phyloP scores from a whole-genome alignment of 257 asterid genomes.

The Cruciata laevipes region DNA sequence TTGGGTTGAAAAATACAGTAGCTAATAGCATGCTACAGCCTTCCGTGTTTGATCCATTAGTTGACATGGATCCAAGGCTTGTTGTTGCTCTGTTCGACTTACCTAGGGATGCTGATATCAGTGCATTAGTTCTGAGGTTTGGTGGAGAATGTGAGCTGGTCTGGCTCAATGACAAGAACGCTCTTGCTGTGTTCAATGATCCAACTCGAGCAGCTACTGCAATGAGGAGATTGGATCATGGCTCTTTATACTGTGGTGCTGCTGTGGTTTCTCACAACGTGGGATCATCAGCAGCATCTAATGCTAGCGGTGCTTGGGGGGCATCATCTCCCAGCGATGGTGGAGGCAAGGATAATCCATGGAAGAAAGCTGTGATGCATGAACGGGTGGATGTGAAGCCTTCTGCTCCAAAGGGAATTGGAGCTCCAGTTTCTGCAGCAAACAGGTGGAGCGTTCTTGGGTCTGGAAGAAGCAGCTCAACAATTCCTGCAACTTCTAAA shows the following conservation, averaged over 20 bases:
- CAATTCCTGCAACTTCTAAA: slow-evolving; percentile 24
- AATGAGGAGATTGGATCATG: slow-evolving; percentile 96
- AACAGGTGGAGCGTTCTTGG: slow-evolving; percentile 75
- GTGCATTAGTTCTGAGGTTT: slow-evolving; percentile 84
- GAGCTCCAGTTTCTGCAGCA: slow-evolving; percentile 32
- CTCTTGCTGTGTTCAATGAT: slow-evolving; percentile 85
- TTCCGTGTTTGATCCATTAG: slow-evolving; percentile 55
- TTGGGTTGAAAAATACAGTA: slow-evolving; percentile 48
- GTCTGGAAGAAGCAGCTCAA: slow-evolving; percentile 37
- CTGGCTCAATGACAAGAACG: slow-evolving; percentile 96
- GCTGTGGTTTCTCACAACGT: slow-evolving; percentile 45
- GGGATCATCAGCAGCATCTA: slow-evolving; percentile 25
- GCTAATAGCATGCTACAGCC: slow-evolving; percentile 57
- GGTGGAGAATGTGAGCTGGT: slow-evolving; percentile 98
- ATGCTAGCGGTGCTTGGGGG: slow-evolving; percentile 52
- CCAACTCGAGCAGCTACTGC: slow-evolving; percentile 96
- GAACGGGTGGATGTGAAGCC: slow-evolving; percentile 20
- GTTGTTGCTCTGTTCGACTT: slow-evolving; percentile 81
- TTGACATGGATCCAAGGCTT: slow-evolving; percentile 97
- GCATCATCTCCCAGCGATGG: slow-evolving; percentile 35
- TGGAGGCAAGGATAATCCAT: slow-evolving; percentile 48
- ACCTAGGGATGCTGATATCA: slow-evolving; percentile 91
- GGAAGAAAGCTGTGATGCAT: slow-evolving; percentile 69
- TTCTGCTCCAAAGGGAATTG: slow-evolving; percentile 29
- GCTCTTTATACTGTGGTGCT: slow-evolving; percentile 86